A percentile compares a stretch with the other conserved stretches of the same genome.
These are phyloP conservation scores for Erigeron philadelphicus DNA, from an alignment of 140 eudicot species.

Conservation along the genomic window DNA sequence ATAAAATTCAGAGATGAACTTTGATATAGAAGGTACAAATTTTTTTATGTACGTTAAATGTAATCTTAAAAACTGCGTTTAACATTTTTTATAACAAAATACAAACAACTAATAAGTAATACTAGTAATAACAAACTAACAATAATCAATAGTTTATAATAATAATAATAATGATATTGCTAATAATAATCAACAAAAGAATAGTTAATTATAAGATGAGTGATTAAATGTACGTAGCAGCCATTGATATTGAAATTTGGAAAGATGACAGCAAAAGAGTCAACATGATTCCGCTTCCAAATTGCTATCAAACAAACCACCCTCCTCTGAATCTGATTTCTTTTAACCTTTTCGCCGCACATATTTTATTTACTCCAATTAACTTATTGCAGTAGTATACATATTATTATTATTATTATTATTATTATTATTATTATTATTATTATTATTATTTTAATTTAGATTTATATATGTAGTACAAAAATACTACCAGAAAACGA, in stretches of 20 bases:
- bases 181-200: background rate
- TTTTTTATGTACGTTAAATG: too few relatives aligned
- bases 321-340: constrained; percentile 34
- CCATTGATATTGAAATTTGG: constrained; percentile 19
- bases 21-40: too few relatives aligned
- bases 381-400: background rate
- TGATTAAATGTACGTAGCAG: constrained; percentile 14
- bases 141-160: background rate
- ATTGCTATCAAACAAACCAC: constrained; percentile 46
- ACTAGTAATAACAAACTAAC: background rate
- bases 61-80: too few relatives aligned
- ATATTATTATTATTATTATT: too few relatives aligned
- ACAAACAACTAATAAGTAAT: background rate
- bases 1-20: too few relatives aligned
- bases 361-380: constrained; percentile 15
- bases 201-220: background rate
- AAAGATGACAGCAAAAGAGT: constrained; percentile 39
- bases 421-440: too few relatives aligned
- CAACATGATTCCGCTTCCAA: constrained; percentile 68
- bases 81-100: too few relatives aligned
- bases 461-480: constrained; percentile 7
- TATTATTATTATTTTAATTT: background rate
- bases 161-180: background rate
- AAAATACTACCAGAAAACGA: constrained; percentile 32
- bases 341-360: constrained; percentile 49